Conservation (phyloP, 164 flowering plant species). For the Tetrastigma voinierianum region DNA sequence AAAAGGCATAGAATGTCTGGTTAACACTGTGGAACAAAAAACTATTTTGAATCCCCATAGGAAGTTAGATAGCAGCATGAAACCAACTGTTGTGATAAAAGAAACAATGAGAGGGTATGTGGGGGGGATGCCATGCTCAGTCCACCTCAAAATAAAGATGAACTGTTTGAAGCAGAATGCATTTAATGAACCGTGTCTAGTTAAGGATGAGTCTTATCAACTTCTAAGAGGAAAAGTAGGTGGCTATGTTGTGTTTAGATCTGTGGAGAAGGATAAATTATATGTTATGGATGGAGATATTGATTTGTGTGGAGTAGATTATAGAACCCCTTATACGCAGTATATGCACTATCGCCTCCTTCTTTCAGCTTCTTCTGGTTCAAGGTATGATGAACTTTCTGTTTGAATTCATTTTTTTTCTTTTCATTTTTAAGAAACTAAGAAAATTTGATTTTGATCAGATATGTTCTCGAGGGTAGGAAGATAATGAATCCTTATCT, state of each 20-base stretch:
- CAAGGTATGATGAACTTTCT: slow-evolving; percentile 32
- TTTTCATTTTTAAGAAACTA: background rate
- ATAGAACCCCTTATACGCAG: slow-evolving; percentile 52
- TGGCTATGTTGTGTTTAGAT: slow-evolving; percentile 38
- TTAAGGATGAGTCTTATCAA: slow-evolving; percentile 18
- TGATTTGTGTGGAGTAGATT: slow-evolving; percentile 42
- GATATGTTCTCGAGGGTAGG: slow-evolving; percentile 59
- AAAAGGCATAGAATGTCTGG: background rate
- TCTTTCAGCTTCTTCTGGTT: slow-evolving; percentile 58
- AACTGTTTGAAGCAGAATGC: slow-evolving; percentile 11
- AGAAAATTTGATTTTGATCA: slow-evolving; percentile 21
- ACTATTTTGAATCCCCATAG: background rate
- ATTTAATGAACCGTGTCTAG: slow-evolving; percentile 3
- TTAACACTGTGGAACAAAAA: slow-evolving; percentile 3
- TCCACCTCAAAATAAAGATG: slow-evolving; percentile 49
- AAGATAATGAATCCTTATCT: slow-evolving; percentile 59
- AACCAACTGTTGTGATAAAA: slow-evolving; percentile 21
- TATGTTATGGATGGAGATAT: slow-evolving; percentile 54
- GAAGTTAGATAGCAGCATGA: background rate
- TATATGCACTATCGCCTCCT: slow-evolving; percentile 53
- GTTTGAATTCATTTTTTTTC: background rate
- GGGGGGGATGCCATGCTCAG: slow-evolving; percentile 60
- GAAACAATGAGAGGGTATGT: slow-evolving; percentile 56
- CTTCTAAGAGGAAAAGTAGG: slow-evolving; percentile 48
- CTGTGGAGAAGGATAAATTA: slow-evolving; percentile 38